A percentile compares a stretch with the other conserved stretches of the same genome.
These are phyloP conservation scores for Fistulinella prunicolor DNA, from an alignment of 768 basidiomycete genomes.

Conservation along the genomic window DNA sequence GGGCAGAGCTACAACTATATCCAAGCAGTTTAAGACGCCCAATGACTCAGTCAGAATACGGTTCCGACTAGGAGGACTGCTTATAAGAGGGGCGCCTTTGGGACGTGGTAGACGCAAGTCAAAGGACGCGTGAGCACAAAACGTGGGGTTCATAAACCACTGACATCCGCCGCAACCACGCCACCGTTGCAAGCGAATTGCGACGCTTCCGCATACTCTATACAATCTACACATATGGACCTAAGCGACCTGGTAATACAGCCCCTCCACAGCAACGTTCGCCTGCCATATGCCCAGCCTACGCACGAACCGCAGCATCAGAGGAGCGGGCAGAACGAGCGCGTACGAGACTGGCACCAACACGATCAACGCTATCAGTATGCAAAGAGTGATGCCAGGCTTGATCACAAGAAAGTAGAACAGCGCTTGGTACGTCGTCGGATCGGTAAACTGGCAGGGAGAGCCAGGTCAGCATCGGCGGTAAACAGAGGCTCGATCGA, in stretches of 20 bases:
- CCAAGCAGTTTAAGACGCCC: neutral
- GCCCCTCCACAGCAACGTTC: conserved; percentile 74
- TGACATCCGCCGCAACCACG: conserved; percentile 24
- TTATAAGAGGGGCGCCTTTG: neutral
- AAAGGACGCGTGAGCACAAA: conserved; percentile 38
- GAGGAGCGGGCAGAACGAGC: conserved; percentile 65
- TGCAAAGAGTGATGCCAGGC: conserved; percentile 69
- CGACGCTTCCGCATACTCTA: neutral
- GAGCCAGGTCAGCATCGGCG: conserved; percentile 5
- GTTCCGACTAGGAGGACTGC: too few relatives aligned
- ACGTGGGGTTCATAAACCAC: conserved; percentile 29
- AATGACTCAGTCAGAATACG: conserved; percentile 1
- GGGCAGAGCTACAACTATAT: neutral
- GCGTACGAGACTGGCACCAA: conserved; percentile 56
- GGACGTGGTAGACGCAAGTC: conserved; percentile 28
- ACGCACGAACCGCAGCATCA: conserved; percentile 61
- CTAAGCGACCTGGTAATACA: conserved; percentile 40
- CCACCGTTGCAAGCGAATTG: conserved; percentile 27
- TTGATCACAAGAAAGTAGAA: conserved; percentile 91
- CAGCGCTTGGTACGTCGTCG: conserved; percentile 78
- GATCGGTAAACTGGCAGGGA: conserved; percentile 63
- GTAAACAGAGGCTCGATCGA: neutral
- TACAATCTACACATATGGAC: neutral
- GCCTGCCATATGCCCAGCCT: conserved; percentile 80
- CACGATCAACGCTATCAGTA: conserved; percentile 53